Percentiles rank a stretch among this genome's conserved stretches.
Evolutionary conservation across 2,329 filamentous ascomycete species (phyloP).

Genomic region (Tolypocladium sp.): DNA sequence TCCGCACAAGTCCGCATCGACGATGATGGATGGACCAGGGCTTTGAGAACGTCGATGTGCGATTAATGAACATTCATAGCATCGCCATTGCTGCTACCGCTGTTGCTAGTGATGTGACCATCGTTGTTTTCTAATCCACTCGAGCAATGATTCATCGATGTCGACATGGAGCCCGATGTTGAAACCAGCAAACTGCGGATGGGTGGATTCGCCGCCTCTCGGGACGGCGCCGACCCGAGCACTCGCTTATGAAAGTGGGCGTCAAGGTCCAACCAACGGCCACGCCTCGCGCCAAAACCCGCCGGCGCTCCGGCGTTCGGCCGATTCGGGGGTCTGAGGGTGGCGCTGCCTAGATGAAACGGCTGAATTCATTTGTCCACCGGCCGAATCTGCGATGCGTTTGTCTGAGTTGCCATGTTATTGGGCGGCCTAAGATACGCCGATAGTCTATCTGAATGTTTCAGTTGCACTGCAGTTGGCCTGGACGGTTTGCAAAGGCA

Average conservation of each 20-base stretch:
- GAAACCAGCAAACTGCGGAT: not conserved
- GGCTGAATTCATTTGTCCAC: not conserved
- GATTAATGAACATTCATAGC: not conserved
- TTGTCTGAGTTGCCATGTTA: not conserved
- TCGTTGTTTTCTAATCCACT: too few species aligned
- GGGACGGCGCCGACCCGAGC: not conserved
- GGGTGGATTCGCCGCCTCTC: not conserved
- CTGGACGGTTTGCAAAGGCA: too few species aligned
- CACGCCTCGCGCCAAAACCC: not conserved
- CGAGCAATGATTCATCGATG: not conserved
- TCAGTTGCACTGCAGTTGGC: too few species aligned
- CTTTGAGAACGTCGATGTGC: not conserved
- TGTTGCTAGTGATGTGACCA: not conserved
- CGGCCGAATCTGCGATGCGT: not conserved
- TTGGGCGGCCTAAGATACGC: slow-evolving; percentile 1
- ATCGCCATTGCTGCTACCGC: not conserved
- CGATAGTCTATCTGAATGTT: too few species aligned
- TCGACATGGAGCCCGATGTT: not conserved
- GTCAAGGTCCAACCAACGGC: not conserved
- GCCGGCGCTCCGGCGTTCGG: not conserved
- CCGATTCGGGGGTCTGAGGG: not conserved
- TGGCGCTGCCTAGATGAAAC: not conserved
- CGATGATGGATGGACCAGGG: not conserved
- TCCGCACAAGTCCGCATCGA: not conserved
- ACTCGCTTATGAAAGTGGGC: not conserved